Evolutionary conservation across 441 rosid genomes (phyloP), one percentile per base, ranked within the genome.

Genomic region (Macaranga tanarius): DNA sequence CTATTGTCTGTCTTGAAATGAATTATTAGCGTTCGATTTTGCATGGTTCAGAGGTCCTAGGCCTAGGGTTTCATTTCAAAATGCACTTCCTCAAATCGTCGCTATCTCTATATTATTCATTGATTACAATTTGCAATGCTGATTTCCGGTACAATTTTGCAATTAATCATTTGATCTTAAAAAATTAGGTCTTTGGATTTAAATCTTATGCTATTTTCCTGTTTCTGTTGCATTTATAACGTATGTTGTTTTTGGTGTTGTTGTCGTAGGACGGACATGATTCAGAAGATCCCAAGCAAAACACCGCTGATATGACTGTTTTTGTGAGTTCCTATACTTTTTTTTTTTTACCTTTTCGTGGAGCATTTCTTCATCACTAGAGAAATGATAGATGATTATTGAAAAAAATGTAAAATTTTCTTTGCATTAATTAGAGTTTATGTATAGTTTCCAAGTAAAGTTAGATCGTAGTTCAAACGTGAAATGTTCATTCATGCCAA

Each of bases 301-400:
- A 82, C 83, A 81, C 88, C 57, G 86, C 88, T 51, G 95, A 88
- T 61, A 88, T 88, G 92, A 86, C 87, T 34, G 88, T 76, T 75
- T 88, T 88, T 71, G 93, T 87, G 77, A 87, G 92, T 84, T 76
- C 60, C 72, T 72, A 38, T 17, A 57, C 73, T 48, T 67, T 63
- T 77, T 74, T 50, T 5, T 34, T 34, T 34, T 34, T 5, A 4
- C 7, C 0, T 34, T 34, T 34, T 34, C 6, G 7, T 34, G 38
- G 38, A 34, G 38, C 38, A 4, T 34, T 34, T 34, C 38, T 4
- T 34, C 38, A 4, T 34, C 38, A 34, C 38, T 34, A 3, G 38
- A 34, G 38, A 34, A 34, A 34, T 34, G 38, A 34, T 34, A 0
- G 6, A 34, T 34, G 38, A 34, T 34, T 34, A 5, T 34, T 34